Base-by-base conservation (phyloP, 805 yeast species). In the Starmerella riodocensis region DNA sequence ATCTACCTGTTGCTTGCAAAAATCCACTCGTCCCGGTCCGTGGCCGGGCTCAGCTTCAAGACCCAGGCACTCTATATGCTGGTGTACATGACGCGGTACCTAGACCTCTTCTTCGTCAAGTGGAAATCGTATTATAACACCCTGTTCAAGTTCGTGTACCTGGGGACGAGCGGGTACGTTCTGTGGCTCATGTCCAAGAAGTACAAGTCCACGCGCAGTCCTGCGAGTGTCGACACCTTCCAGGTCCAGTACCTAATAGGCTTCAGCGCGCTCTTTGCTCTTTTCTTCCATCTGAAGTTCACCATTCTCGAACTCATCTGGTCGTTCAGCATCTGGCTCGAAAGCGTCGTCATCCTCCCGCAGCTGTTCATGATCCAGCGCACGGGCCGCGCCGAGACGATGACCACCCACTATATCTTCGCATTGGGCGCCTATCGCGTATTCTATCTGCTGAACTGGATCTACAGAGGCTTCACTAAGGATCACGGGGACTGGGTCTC, bases 291-390 rank as follows among this genome's bases (percentile, higher is more conserved):
- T 37, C 69, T 73, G 56, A 69, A 71, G 37, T 85, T 75, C 60
- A 61, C 76, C 0, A 29, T 74, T 11, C 45, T 68, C 11, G 94
- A 61, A 47, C 50, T 64, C 23, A 39, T 76, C 25, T 91, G 98
- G 98, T 69, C 91, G 18, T 91, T 85, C 54, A 76, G 88, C 13
- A 62, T 85, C 37, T 91, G 97, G 96, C 69, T 91, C 38, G 98
- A 91, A 60, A 70, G 88, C 32, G 80, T 82, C 25, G 93, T 94
- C 9, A 85, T 91, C 40, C 61, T 91, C 43, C 98, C 98, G 4
- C 98, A 91, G 62, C 65, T 91, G 56, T 85, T 78, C 59, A 73
- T 91, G 73, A 66, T 91, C 43, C 94, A 86, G 56, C 77, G 79
- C 49, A 75, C 88, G 2, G 95, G 95, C 14, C 79, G 80, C 52